phyloP scores from a whole-genome alignment of 257 asterid genomes.

The Paraleonurus japonicus region DNA sequence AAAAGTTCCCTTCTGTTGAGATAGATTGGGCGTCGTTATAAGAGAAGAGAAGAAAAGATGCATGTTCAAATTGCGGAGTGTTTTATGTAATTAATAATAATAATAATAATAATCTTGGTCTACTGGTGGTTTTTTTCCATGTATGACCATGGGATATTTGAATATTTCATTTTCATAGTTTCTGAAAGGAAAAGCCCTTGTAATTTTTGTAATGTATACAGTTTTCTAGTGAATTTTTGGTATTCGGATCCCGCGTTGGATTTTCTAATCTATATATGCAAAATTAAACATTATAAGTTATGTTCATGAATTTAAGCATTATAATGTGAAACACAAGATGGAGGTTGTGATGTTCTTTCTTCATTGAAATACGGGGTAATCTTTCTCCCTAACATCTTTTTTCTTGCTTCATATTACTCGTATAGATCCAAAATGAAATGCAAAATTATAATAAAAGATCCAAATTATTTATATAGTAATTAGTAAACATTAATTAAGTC shows the following conservation, averaged over 20 bases:
- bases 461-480: too few species aligned
- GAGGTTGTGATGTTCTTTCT: background rate
- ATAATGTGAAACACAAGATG: too few species aligned
- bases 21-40: conserved; percentile 83
- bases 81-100: background rate
- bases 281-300: too few species aligned
- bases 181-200: conserved; percentile 2
- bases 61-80: background rate
- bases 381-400: too few species aligned
- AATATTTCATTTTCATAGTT: background rate
- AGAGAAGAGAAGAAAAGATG: too few species aligned
- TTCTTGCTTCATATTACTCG: too few species aligned
- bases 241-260: background rate
- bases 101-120: conserved; percentile 31
- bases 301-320: too few species aligned
- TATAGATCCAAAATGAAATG: too few species aligned
- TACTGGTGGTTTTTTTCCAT: conserved; percentile 49
- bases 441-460: too few species aligned
- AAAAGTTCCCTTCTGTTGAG: conserved; percentile 85
- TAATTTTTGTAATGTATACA: conserved; percentile 3
- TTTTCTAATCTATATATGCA: background rate
- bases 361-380: too few species aligned
- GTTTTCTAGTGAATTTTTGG: background rate
- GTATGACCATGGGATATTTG: conserved; percentile 37
- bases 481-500: too few species aligned